Conservation (phyloP, 257 asterid species). For the Gentiana straminea region DNA sequence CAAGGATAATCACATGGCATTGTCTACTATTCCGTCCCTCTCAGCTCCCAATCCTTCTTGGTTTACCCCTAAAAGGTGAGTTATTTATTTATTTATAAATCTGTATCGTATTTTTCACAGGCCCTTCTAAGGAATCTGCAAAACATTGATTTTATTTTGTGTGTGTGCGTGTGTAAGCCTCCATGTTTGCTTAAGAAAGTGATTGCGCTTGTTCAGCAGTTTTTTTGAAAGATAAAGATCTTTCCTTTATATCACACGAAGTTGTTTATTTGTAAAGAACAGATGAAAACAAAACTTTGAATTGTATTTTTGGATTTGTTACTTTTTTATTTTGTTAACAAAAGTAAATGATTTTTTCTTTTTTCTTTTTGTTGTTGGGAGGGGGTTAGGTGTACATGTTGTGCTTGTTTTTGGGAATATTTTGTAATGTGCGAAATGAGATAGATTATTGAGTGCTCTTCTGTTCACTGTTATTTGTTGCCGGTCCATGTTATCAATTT, state of each 20-base stretch:
- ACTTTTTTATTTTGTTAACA: not conserved
- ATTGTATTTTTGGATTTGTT: not conserved
- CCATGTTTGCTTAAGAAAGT: not conserved
- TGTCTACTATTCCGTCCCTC: conserved; percentile 12
- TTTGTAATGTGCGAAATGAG: not conserved
- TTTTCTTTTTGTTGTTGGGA: no score
- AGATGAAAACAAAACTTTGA: not conserved
- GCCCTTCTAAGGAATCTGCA: not conserved
- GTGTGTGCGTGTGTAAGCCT: not conserved
- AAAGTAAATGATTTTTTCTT: not conserved
- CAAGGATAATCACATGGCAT: not conserved
- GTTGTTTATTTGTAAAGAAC: not conserved
- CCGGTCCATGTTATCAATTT: not conserved
- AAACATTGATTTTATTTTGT: conserved; percentile 2
- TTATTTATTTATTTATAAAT: not conserved
- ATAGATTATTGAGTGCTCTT: not conserved
- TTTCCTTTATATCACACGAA: not conserved
- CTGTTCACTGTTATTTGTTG: not conserved
- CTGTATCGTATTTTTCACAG: not conserved
- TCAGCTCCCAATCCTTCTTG: conserved; percentile 28
- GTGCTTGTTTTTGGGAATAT: not conserved
- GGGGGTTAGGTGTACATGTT: not conserved
- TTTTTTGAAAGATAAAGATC: not conserved
- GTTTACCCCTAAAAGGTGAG: conserved; percentile 37
- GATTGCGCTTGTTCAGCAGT: not conserved